Evolutionary conservation across 148 eudicot genomes (phyloP).

Genomic region (Fagopyrum tataricum): DNA sequence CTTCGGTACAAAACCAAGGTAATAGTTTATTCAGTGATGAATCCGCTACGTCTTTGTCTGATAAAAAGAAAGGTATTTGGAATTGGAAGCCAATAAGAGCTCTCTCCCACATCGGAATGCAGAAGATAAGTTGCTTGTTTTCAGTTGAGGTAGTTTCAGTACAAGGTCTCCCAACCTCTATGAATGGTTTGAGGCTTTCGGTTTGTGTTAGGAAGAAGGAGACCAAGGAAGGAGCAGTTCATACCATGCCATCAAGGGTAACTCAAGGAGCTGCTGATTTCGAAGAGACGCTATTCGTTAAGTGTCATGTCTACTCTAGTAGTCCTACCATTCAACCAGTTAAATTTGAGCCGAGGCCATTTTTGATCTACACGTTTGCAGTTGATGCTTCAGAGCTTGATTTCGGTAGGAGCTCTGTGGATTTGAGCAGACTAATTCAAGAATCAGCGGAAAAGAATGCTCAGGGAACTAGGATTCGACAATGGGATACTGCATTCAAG

Average conservation of each 20-base stretch:
- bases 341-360: slow-evolving; percentile 81
- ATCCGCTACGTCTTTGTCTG: slow-evolving; percentile 14
- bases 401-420: slow-evolving; percentile 66
- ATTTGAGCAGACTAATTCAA: slow-evolving; percentile 67
- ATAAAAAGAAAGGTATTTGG: slow-evolving; percentile 79
- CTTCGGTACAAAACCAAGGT: background rate
- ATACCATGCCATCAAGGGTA: slow-evolving; percentile 95
- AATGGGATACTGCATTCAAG: slow-evolving; percentile 75
- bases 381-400: slow-evolving; percentile 83
- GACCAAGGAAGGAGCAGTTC: slow-evolving; percentile 74
- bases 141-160: slow-evolving; percentile 84
- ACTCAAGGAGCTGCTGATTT: slow-evolving; percentile 92
- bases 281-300: slow-evolving; percentile 74
- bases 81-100: slow-evolving; percentile 95
- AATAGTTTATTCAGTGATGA: slow-evolving; percentile 14
- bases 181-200: slow-evolving; percentile 85
- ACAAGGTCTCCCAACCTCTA: slow-evolving; percentile 73
- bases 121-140: slow-evolving; percentile 81
- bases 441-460: slow-evolving; percentile 65
- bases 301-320: slow-evolving; percentile 64
- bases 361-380: slow-evolving; percentile 57
- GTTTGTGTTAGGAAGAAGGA: slow-evolving; percentile 89
- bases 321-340: slow-evolving; percentile 17
- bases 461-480: slow-evolving; percentile 60
- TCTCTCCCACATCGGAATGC: slow-evolving; percentile 75